A percentile compares a stretch with the other conserved stretches of the same genome.
Evolutionary conservation across 208 protist species (phyloP).

Genomic region (Plasmodiophora brassicae): DNA sequence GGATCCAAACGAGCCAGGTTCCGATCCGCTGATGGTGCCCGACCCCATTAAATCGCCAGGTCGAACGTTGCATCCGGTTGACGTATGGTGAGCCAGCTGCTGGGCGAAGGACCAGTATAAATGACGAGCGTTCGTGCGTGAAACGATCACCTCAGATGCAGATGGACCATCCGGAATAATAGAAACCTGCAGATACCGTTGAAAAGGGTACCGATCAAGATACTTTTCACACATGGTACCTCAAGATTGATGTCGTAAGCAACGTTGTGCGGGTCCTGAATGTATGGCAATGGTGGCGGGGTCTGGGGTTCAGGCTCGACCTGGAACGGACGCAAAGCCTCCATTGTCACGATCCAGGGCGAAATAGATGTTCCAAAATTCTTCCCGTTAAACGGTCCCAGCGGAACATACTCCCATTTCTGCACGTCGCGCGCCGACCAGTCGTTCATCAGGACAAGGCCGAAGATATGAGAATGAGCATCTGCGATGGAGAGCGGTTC

Average conservation of each 20-base stretch:
- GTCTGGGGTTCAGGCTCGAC: constrained; percentile 48
- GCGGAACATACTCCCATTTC: constrained; percentile 79
- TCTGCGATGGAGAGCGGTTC: constrained; percentile 64
- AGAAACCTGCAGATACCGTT: too few species aligned
- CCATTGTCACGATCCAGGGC: constrained; percentile 78
- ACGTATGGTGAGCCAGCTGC: constrained; percentile 74
- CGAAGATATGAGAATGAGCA: constrained; percentile 74
- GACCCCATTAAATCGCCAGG: constrained; percentile 74
- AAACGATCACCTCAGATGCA: constrained; percentile 40
- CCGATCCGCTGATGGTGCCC: constrained; percentile 58
- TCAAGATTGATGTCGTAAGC: constrained; percentile 63
- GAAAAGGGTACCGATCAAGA: too few species aligned
- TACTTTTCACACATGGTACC: too few species aligned
- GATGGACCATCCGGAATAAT: neutral
- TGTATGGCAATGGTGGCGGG: constrained; percentile 38
- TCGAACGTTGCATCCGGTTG: constrained; percentile 74
- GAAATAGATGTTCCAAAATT: constrained; percentile 71
- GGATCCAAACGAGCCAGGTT: constrained; percentile 57
- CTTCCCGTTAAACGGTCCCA: constrained; percentile 78
- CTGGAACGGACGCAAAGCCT: constrained; percentile 71
- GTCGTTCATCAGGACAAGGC: constrained; percentile 76
- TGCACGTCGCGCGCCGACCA: constrained; percentile 72
- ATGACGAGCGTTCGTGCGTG: constrained; percentile 58
- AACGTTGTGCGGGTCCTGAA: neutral
- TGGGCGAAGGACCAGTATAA: constrained; percentile 78